These are phyloP conservation scores for Gossypium aridum DNA, from an alignment of 441 rosid species.

Conservation along the genomic window DNA sequence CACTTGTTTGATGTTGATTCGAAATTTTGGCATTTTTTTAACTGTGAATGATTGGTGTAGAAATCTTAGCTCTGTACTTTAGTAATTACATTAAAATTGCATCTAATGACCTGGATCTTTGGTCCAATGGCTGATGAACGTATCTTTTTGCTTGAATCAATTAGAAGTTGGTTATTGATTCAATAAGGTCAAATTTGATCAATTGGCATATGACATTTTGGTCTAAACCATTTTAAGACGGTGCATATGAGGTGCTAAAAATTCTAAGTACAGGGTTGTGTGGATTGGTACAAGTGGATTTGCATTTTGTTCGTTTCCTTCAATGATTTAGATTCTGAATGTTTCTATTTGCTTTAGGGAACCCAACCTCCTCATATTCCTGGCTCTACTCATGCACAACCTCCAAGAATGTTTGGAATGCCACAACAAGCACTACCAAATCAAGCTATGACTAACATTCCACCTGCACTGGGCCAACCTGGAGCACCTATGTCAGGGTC, in stretches of 20 bases:
- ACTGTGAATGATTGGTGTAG: background rate
- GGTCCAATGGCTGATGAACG: background rate
- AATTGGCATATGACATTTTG: background rate
- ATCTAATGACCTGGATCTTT: background rate
- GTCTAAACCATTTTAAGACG: background rate
- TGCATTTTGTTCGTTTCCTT: background rate
- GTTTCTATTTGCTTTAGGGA: constrained; percentile 28
- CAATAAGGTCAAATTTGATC: background rate
- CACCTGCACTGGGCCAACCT: constrained; percentile 44
- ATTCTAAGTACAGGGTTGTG: background rate
- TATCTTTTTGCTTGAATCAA: background rate
- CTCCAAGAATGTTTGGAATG: constrained; percentile 45
- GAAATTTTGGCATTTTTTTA: background rate
- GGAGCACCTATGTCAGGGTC: constrained; percentile 38
- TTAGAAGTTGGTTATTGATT: background rate
- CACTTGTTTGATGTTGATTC: background rate
- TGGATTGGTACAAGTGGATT: background rate
- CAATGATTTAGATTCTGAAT: constrained; percentile 13
- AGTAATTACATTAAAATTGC: constrained; percentile 1
- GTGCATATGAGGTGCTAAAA: background rate
- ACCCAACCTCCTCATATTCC: constrained; percentile 30
- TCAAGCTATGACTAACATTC: constrained; percentile 39
- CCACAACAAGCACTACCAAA: constrained; percentile 34
- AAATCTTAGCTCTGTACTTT: background rate
- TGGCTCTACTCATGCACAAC: constrained; percentile 40